These are phyloP conservation scores for Zymoseptoria brevis DNA, from an alignment of 2,329 filamentous ascomycete species.

Conservation along the genomic window DNA sequence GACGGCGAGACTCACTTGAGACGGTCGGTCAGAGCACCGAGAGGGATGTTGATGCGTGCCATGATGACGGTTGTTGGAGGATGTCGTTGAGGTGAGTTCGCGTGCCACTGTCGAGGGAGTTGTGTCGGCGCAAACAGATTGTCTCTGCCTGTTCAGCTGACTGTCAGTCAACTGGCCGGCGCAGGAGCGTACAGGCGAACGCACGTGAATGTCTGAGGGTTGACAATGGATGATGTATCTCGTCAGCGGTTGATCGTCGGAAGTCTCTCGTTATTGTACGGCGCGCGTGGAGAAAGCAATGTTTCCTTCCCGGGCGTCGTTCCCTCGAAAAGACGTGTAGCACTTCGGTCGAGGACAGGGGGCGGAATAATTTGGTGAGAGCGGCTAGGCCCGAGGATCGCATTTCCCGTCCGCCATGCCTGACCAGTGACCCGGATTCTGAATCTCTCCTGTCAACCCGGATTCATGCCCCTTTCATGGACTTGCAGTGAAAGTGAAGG, in stretches of 20 bases:
- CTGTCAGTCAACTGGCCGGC: background rate
- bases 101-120: background rate
- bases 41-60: constrained; percentile 75
- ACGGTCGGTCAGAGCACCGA: constrained; percentile 84
- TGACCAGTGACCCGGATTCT: background rate
- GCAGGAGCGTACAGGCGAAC: background rate
- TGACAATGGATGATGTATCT: background rate
- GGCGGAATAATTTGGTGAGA: background rate
- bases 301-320: background rate
- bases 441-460: background rate
- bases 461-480: background rate
- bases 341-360: background rate
- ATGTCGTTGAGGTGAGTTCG: background rate
- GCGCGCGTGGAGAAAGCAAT: background rate
- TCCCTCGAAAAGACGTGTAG: background rate
- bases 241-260: background rate
- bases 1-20: constrained; percentile 49
- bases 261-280: background rate
- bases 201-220: background rate
- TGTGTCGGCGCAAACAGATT: background rate
- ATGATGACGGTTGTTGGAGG: constrained; percentile 13
- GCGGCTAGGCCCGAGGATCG: background rate
- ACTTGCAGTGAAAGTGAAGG: background rate
- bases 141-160: background rate
- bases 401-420: background rate